Conservation (phyloP, 352 stramenopile species). For the Globisporangium ultimum region DNA sequence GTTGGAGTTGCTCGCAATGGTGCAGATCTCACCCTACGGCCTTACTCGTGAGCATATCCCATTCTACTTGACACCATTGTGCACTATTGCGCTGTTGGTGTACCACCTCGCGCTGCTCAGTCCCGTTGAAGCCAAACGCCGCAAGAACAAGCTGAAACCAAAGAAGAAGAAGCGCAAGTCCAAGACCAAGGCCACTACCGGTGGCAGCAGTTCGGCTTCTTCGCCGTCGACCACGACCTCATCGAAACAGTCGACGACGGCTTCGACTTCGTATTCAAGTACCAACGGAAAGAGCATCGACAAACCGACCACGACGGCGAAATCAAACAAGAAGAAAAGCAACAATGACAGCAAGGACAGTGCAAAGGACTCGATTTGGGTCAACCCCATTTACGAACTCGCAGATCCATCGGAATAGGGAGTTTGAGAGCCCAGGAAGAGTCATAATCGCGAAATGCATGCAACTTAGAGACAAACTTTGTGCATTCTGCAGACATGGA, state of each 20-base stretch:
- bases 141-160: slow-evolving; percentile 58
- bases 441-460: not conserved
- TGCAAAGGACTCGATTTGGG: slow-evolving; percentile 16
- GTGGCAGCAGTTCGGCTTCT: slow-evolving; percentile 6
- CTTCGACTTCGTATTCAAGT: not conserved
- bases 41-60: slow-evolving; percentile 48
- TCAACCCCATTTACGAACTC: slow-evolving; percentile 20
- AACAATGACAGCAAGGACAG: slow-evolving; percentile 13
- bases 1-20: slow-evolving; percentile 41
- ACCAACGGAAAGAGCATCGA: not conserved
- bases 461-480: not conserved
- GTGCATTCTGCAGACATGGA: not conserved
- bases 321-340: slow-evolving; percentile 21
- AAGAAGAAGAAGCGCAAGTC: slow-evolving; percentile 60
- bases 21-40: slow-evolving; percentile 36
- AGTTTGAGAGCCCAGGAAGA: too few relatives aligned
- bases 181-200: slow-evolving; percentile 17
- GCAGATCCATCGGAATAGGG: slow-evolving; percentile 9
- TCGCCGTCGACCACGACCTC: not conserved
- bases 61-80: slow-evolving; percentile 45
- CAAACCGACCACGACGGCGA: not conserved
- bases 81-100: slow-evolving; percentile 38
- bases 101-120: slow-evolving; percentile 54
- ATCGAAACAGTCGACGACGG: too few relatives aligned
- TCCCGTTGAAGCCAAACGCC: slow-evolving; percentile 45